These are phyloP conservation scores for Botrytis cinerea DNA, from an alignment of 2,329 filamentous ascomycete genomes.

Conservation along the genomic window DNA sequence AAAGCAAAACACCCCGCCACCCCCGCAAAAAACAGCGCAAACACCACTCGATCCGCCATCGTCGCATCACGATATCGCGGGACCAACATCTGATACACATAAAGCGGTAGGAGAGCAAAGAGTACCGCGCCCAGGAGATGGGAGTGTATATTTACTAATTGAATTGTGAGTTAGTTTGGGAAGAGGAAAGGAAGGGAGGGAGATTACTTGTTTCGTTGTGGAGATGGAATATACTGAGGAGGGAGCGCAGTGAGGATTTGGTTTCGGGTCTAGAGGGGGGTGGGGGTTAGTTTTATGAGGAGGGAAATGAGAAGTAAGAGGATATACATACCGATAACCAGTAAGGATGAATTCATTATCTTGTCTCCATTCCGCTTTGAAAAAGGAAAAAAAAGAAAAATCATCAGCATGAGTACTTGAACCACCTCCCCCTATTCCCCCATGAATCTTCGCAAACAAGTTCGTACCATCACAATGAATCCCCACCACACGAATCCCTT, in stretches of 20 bases:
- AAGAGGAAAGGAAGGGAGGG: no score
- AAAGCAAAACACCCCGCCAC: constrained; percentile 44
- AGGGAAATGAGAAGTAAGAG: background rate
- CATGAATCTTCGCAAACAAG: background rate
- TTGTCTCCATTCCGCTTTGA: background rate
- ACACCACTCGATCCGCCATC: constrained; percentile 43
- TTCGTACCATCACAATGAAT: background rate
- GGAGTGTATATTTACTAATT: constrained; percentile 43
- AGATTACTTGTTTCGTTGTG: constrained; percentile 4
- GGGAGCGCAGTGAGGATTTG: background rate
- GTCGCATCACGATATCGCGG: constrained; percentile 41
- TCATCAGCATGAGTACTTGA: background rate
- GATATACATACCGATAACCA: background rate
- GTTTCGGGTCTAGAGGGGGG: background rate
- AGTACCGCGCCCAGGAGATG: constrained; percentile 49
- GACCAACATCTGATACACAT: constrained; percentile 38
- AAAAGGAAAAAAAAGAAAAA: no score
- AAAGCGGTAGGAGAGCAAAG: constrained; percentile 39
- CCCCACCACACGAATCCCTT: fast-evolving
- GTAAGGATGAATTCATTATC: constrained; percentile 2
- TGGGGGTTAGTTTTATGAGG: background rate
- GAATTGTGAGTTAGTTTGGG: background rate
- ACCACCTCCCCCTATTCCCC: no score
- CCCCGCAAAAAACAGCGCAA: constrained; percentile 45
- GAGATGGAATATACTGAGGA: background rate